Percentiles rank a stretch among this genome's conserved stretches.
These are phyloP conservation scores for Candida orba DNA, from an alignment of 805 yeast genomes.

Conservation along the genomic window DNA sequence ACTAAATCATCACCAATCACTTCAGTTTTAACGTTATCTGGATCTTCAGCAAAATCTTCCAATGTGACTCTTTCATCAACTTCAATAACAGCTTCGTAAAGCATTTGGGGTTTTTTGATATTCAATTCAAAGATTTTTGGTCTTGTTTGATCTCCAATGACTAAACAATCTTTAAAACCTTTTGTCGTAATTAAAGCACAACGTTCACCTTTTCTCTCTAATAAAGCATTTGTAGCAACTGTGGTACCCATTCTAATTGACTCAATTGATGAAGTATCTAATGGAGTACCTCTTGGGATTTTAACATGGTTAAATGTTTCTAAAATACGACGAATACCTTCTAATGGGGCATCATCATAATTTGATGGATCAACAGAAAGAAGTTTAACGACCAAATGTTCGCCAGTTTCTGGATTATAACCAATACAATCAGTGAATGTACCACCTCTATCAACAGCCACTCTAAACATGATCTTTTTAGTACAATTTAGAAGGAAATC, in stretches of 20 bases:
- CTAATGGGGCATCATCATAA: conserved; percentile 86
- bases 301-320: conserved; percentile 46
- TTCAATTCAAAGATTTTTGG: conserved; percentile 84
- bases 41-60: conserved; percentile 75
- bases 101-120: conserved; percentile 60
- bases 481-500: neutral
- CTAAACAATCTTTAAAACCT: conserved; percentile 78
- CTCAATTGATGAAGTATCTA: conserved; percentile 58
- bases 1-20: conserved; percentile 30
- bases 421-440: conserved; percentile 68
- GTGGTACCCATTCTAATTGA: conserved; percentile 89
- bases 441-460: conserved; percentile 68
- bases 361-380: conserved; percentile 85
- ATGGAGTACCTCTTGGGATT: conserved; percentile 53
- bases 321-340: conserved; percentile 76
- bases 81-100: conserved; percentile 74
- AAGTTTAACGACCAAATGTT: conserved; percentile 48
- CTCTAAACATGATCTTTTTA: conserved; percentile 21
- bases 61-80: conserved; percentile 86
- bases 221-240: conserved; percentile 89
- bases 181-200: conserved; percentile 83
- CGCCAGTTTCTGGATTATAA: conserved; percentile 44
- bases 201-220: conserved; percentile 87
- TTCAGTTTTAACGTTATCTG: conserved; percentile 26
- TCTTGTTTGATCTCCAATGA: conserved; percentile 86